These are phyloP conservation scores for Pseudocercospora vitis DNA, from an alignment of 2,329 filamentous ascomycete genomes.

Conservation along the genomic window DNA sequence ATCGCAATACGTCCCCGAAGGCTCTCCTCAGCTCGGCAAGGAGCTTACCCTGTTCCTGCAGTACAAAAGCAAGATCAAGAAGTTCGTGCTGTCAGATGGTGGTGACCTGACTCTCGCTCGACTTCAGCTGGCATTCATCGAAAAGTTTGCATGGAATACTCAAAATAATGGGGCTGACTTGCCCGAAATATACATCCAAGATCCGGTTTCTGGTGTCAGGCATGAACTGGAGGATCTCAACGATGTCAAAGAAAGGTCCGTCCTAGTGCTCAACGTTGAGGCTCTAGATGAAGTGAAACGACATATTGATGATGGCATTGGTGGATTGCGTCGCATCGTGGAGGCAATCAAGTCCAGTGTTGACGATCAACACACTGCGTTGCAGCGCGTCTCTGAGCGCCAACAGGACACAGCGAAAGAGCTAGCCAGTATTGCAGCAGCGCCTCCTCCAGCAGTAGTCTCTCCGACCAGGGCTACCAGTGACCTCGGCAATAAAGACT, in stretches of 20 bases:
- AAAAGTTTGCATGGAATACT: slow-evolving; percentile 99
- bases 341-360: slow-evolving; percentile 81
- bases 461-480: slow-evolving; percentile 34
- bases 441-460: slow-evolving; percentile 43
- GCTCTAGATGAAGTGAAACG: slow-evolving; percentile 92
- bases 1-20: slow-evolving; percentile 48
- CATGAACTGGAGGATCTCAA: slow-evolving; percentile 91
- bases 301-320: slow-evolving; percentile 90
- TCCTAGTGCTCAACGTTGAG: slow-evolving; percentile 93
- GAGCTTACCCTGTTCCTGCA: slow-evolving; percentile 92
- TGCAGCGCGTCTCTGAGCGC: slow-evolving; percentile 84
- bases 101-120: slow-evolving; percentile 82
- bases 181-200: slow-evolving; percentile 97
- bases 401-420: slow-evolving; percentile 89
- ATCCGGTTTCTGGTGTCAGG: slow-evolving; percentile 90
- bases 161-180: slow-evolving; percentile 89
- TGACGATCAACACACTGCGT: slow-evolving; percentile 75
- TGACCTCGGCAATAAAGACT: slow-evolving; percentile 37
- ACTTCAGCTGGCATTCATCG: slow-evolving; percentile 92
- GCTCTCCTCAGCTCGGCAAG: slow-evolving; percentile 73
- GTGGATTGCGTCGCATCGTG: slow-evolving; percentile 76
- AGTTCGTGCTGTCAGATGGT: slow-evolving; percentile 84
- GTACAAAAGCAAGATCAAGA: slow-evolving; percentile 96
- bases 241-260: slow-evolving; percentile 92
- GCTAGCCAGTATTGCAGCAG: slow-evolving; percentile 65